Evolutionary conservation across 345 rosid genomes (phyloP), one percentile per base, ranked within the genome.

Genomic region (Laguncularia racemosa): DNA sequence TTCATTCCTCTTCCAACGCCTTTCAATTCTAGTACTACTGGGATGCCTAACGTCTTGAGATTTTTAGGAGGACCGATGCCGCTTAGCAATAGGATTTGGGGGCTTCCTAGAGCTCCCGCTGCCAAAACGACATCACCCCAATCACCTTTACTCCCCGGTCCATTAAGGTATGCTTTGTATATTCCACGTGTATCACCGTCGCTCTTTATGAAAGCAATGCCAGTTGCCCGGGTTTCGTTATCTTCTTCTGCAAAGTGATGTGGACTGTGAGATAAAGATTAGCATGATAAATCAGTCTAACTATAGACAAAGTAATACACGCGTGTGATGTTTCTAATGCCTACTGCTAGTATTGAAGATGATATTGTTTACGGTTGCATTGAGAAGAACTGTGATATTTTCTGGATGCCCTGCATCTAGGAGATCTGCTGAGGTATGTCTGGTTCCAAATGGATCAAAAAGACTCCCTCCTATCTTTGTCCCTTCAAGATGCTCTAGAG

Each of bases 91-190:
- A 88, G 81, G 62, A 88, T 69, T 20, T 84, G 89, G 0, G 96
- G 96, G 57, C 96, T 85, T 23, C 92, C 90, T 63, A 86, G 46
- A 57, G 95, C 79, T 12, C 92, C 95, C 33, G 85, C 90, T 11
- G 92, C 67, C 60, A 91, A 69, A 47, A 88, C 85, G 53, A 84
- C 88, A 44, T 85, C 95, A 0, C 88, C 92, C 18, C 14, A 18
- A 4, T 56, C 43, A 20, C 57, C 56, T 14, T 67, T 63, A 46
- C 73, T 67, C 50, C 62, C 55, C 5, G 60, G 87, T 55, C 53
- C 50, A 43, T 68, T 80, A 18, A 84, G 85, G 56, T 76, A 78
- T 55, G 79, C 84, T 64, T 75, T 77, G 2, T 79, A 83, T 19
- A 64, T 72, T 55, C 66, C 72, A 60, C 61, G 57, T 48, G 69